These are phyloP conservation scores for Skeletonema costatum DNA, from an alignment of 108 stramenopile species.

Conservation along the genomic window DNA sequence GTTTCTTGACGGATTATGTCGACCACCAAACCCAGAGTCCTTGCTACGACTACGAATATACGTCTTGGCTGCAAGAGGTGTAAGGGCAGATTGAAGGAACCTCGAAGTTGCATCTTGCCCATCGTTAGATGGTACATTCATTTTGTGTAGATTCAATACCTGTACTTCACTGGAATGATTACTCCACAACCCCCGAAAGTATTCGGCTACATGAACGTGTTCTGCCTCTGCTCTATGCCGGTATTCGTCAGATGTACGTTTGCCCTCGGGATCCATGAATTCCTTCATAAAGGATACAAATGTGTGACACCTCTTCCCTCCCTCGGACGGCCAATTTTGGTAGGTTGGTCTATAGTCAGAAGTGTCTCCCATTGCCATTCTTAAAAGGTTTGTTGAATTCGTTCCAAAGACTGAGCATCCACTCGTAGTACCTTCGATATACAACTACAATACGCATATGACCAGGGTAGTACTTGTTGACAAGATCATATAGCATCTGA, in stretches of 20 bases:
- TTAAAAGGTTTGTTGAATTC: not conserved
- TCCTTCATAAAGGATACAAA: not conserved
- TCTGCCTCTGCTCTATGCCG: not conserved
- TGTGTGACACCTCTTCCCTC: not conserved
- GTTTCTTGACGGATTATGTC: not conserved
- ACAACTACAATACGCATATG: not conserved
- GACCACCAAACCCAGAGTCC: not conserved
- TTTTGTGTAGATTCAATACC: not conserved
- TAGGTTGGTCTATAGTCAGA: not conserved
- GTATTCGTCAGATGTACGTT: not conserved
- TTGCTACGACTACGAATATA: conserved; percentile 3
- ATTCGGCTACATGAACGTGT: not conserved
- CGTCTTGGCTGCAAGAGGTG: not conserved
- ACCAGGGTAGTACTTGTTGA: not conserved
- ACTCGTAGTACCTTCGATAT: not conserved
- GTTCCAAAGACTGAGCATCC: not conserved
- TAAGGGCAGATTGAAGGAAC: not conserved
- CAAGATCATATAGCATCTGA: not conserved
- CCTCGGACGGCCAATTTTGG: not conserved
- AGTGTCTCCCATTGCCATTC: not conserved
- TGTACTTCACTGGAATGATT: not conserved
- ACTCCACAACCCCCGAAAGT: not conserved
- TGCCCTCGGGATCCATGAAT: not conserved
- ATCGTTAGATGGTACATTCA: not conserved
- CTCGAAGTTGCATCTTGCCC: not conserved